phyloP scores from a whole-genome alignment of 495 filamentous ascomycete species.

The Penicillium waksmanii region DNA sequence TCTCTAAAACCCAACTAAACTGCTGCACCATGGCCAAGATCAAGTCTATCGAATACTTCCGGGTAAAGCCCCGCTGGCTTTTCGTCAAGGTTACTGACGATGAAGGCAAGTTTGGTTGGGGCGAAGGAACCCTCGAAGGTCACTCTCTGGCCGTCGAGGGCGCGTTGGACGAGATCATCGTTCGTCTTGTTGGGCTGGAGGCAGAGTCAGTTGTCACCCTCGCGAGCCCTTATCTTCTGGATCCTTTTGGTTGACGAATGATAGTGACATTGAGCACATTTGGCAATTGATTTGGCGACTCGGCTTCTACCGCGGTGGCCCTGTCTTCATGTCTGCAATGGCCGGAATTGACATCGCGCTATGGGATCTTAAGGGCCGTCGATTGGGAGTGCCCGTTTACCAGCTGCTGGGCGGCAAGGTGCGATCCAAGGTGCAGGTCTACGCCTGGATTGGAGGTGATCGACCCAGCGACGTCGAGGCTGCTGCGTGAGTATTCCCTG shows the following conservation, averaged over 20 bases:
- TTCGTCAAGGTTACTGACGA: slow-evolving; percentile 80
- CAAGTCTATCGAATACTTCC: slow-evolving; percentile 74
- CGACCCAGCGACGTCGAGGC: slow-evolving; percentile 70
- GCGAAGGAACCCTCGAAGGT: slow-evolving; percentile 78
- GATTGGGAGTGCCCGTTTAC: slow-evolving; percentile 70
- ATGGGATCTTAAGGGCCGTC: slow-evolving; percentile 73
- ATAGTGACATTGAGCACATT: slow-evolving; percentile 79
- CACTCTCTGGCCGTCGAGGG: slow-evolving; percentile 83
- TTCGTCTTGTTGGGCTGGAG: slow-evolving; percentile 69
- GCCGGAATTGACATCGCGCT: slow-evolving; percentile 81
- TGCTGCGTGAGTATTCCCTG: slow-evolving; percentile 46
- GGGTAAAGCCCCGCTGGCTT: slow-evolving; percentile 78
- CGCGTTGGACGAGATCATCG: slow-evolving; percentile 68
- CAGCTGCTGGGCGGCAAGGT: slow-evolving; percentile 79
- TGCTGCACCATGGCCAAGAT: slow-evolving; percentile 65
- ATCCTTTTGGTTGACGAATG: neutral
- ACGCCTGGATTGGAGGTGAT: slow-evolving; percentile 88
- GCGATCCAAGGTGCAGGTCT: slow-evolving; percentile 72
- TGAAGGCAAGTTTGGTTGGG: slow-evolving; percentile 71
- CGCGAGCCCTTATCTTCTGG: neutral
- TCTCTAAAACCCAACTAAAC: neutral
- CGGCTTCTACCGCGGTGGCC: slow-evolving; percentile 82
- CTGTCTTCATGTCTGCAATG: slow-evolving; percentile 81
- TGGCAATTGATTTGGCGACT: slow-evolving; percentile 76
- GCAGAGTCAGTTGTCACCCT: slow-evolving; percentile 60